These are phyloP conservation scores for Lepraria neglecta DNA, from an alignment of 495 filamentous ascomycete species.

Conservation along the genomic window DNA sequence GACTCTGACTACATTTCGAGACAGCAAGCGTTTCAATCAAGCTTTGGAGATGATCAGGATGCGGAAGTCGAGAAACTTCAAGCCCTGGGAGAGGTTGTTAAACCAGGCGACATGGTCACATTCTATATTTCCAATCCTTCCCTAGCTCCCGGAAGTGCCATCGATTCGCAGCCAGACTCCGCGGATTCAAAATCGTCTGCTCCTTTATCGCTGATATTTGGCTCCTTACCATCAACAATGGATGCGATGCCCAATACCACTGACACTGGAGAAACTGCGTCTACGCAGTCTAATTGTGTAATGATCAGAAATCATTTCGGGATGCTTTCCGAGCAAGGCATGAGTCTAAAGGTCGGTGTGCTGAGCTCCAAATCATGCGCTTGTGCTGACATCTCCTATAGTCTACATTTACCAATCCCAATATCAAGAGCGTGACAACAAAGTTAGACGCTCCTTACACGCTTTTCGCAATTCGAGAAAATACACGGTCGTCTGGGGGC, in stretches of 20 bases:
- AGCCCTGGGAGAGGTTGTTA: constrained; percentile 41
- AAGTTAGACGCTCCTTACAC: constrained; percentile 20
- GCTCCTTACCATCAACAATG: constrained; percentile 16
- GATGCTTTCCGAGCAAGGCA: constrained; percentile 45
- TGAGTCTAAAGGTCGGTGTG: constrained; percentile 32
- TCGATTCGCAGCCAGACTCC: not conserved
- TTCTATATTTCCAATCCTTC: constrained; percentile 37
- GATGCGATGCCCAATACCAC: constrained; percentile 15
- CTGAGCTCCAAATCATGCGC: not conserved
- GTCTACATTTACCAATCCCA: constrained; percentile 2
- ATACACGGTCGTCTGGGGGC: not conserved
- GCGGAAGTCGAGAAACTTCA: constrained; percentile 35
- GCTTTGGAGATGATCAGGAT: constrained; percentile 28
- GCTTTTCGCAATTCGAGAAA: not conserved
- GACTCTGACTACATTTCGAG: constrained; percentile 32
- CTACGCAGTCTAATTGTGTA: constrained; percentile 7
- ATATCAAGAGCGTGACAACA: constrained; percentile 1
- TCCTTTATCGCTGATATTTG: constrained; percentile 8
- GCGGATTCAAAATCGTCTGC: not conserved
- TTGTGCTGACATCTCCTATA: not conserved
- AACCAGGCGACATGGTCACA: constrained; percentile 43
- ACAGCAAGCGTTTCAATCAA: constrained; percentile 20
- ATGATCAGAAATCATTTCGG: constrained; percentile 40
- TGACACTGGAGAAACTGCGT: not conserved
- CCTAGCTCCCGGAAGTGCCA: too few species aligned